These are phyloP conservation scores for Phascolomyces articulosus DNA, from an alignment of 371 early-diverging fungal genomes.

Conservation along the genomic window DNA sequence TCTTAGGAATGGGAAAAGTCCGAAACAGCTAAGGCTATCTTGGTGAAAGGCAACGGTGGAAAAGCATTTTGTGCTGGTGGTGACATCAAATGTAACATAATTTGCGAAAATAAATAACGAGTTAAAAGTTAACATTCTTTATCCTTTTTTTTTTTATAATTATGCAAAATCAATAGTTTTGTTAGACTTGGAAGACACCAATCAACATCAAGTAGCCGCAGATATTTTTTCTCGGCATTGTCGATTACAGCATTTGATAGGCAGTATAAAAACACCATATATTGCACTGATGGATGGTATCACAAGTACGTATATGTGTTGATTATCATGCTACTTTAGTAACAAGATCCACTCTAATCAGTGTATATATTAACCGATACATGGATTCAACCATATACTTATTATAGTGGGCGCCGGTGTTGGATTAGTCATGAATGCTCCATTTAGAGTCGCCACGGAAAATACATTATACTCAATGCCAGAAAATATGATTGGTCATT, in stretches of 20 bases:
- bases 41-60: conserved; percentile 71
- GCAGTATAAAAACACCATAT: conserved; percentile 82
- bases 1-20: conserved; percentile 78
- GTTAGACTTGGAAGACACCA: neutral
- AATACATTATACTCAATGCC: conserved; percentile 93
- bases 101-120: no score
- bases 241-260: conserved; percentile 88
- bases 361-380: neutral
- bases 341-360: no score
- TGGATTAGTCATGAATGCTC: conserved; percentile 89
- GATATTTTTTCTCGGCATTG: conserved; percentile 92
- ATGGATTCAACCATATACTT: neutral
- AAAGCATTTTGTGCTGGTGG: conserved; percentile 95
- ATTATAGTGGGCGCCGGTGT: conserved; percentile 93
- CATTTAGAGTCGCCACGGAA: conserved; percentile 96
- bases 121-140: no score
- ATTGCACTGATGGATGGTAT: conserved; percentile 92
- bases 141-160: no score
- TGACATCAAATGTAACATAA: conserved; percentile 86
- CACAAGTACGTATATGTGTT: conserved; percentile 70
- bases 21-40: conserved; percentile 73
- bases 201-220: conserved; percentile 55
- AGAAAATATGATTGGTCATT: conserved; percentile 91
- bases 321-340: neutral
- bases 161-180: neutral